Conservation (phyloP, 345 rosid genomes). For the Arabidopsis suecica region DNA sequence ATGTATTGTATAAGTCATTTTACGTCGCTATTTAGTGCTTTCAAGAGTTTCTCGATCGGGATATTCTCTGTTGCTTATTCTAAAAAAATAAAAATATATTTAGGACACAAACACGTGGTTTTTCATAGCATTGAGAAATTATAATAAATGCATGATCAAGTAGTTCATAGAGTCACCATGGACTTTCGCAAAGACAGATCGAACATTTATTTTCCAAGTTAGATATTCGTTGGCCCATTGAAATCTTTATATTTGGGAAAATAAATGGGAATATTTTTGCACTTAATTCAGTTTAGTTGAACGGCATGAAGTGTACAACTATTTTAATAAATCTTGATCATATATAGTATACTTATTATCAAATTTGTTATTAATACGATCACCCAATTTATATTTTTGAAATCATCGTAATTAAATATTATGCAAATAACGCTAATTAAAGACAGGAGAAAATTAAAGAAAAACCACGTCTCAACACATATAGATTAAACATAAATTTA, state of each 20-base stretch:
- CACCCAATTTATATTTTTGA: neutral
- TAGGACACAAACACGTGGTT: conserved; percentile 34
- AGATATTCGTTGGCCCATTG: conserved; percentile 17
- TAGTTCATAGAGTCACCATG: conserved; percentile 8
- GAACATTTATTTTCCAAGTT: neutral
- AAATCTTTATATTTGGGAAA: conserved; percentile 1
- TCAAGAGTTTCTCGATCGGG: conserved; percentile 8
- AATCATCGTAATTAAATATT: neutral
- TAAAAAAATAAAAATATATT: no score
- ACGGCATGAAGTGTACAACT: conserved; percentile 15
- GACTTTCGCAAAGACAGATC: conserved; percentile 7
- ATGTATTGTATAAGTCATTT: neutral
- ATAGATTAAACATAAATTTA: no score
- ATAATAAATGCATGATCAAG: conserved; percentile 26
- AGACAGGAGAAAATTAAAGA: no score
- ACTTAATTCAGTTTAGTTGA: conserved; percentile 27
- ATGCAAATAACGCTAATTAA: no score
- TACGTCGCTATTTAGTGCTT: conserved; percentile 2
- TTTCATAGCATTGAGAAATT: conserved; percentile 12
- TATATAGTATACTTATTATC: neutral
- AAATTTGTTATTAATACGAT: conserved; percentile 10
- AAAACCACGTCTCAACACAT: no score
- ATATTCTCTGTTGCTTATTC: conserved; percentile 14
- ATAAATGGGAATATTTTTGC: neutral
- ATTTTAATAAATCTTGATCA: neutral